Percentiles rank a stretch among this genome's conserved stretches.
phyloP scores from a whole-genome alignment of 2,329 filamentous ascomycete genomes.

The Byssothecium circinans region DNA sequence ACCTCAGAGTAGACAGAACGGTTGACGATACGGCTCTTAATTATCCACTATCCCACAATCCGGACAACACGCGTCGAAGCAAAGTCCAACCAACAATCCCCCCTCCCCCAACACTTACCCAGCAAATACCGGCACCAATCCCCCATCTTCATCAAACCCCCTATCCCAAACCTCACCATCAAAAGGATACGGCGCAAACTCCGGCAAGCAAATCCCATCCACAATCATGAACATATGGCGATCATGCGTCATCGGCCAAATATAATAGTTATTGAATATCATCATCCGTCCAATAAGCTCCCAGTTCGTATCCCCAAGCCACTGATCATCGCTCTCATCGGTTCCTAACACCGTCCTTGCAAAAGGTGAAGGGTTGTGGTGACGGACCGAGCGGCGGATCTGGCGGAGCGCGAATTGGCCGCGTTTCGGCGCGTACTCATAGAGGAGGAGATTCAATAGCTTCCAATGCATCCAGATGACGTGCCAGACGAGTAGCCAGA shows the following conservation, averaged over 20 bases:
- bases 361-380: not conserved
- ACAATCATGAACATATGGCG: not conserved
- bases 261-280: not conserved
- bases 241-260: not conserved
- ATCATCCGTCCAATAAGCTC: not conserved
- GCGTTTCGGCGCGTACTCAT: not conserved
- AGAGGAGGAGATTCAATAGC: not conserved
- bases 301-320: not conserved
- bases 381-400: not conserved
- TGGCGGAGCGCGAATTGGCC: not conserved
- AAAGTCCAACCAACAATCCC: no score
- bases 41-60: no score
- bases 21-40: no score
- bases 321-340: not conserved
- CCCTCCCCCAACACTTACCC: no score
- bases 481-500: not conserved
- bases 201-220: not conserved
- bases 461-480: not conserved
- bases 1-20: no score
- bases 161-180: not conserved
- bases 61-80: no score
- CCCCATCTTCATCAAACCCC: not conserved
- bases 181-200: not conserved
- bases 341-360: not conserved
- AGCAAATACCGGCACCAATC: no score